A percentile compares a stretch with the other conserved stretches of the same genome.
Conservation (phyloP, 2,329 filamentous ascomycete species). For the Periconia macrospinosa region DNA sequence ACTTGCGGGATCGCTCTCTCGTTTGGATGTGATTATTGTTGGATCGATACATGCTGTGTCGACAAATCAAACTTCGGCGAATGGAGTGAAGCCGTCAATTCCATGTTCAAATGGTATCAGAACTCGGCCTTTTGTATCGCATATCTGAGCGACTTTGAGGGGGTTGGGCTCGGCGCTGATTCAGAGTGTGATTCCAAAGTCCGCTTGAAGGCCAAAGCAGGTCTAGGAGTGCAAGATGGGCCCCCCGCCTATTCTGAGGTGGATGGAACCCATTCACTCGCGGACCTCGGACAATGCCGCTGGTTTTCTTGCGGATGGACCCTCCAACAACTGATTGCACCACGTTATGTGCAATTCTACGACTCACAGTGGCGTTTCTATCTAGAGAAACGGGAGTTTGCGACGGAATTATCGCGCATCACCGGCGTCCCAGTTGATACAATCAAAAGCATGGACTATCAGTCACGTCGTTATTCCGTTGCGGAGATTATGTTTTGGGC, state of each 20-base stretch:
- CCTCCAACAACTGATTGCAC: constrained; percentile 19
- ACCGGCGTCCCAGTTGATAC: neutral
- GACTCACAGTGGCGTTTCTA: constrained; percentile 2
- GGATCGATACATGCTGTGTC: constrained; percentile 17
- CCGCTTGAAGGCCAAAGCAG: neutral
- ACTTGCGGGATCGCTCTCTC: neutral
- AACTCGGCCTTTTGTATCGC: constrained; percentile 13
- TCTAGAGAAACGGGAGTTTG: neutral
- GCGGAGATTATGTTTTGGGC: constrained; percentile 22
- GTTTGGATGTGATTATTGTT: neutral
- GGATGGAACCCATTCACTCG: neutral
- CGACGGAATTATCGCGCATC: neutral
- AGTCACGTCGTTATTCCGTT: neutral
- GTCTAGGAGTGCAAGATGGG: neutral
- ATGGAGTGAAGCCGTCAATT: constrained; percentile 13
- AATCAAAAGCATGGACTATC: neutral
- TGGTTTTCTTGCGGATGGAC: constrained; percentile 11
- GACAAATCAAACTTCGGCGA: constrained; percentile 12
- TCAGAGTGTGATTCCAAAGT: neutral
- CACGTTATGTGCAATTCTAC: constrained; percentile 8
- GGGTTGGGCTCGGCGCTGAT: too few species aligned
- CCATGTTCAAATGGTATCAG: constrained; percentile 19
- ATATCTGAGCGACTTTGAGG: constrained; percentile 8
- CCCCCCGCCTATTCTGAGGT: neutral
- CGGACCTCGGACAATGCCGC: neutral